A percentile compares a stretch with the other conserved stretches of the same genome.
These are phyloP conservation scores for Pichia sp. DNA, from an alignment of 1,139 yeast species.

Conservation along the genomic window DNA sequence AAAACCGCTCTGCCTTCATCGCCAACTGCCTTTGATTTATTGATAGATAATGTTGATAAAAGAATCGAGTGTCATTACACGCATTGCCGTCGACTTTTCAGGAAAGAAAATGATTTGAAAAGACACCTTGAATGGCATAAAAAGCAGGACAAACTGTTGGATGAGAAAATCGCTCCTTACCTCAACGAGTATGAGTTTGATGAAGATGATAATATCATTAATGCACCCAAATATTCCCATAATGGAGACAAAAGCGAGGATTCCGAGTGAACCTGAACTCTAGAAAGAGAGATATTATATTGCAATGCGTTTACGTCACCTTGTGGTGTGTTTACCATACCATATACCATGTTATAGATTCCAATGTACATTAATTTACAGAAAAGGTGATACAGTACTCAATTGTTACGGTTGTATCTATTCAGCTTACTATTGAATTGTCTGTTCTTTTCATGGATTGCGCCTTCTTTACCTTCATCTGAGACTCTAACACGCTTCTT, in stretches of 20 bases:
- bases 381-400: not conserved
- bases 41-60: constrained; percentile 30
- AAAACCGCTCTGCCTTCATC: constrained; percentile 20
- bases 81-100: constrained; percentile 41
- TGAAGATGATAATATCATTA: not conserved
- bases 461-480: constrained; percentile 16
- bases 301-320: too few species aligned
- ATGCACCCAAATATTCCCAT: not conserved
- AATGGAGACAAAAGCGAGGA: too few species aligned
- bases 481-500: constrained; percentile 6
- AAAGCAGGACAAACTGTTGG: constrained; percentile 11
- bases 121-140: constrained; percentile 53
- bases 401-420: constrained; percentile 30
- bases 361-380: not conserved
- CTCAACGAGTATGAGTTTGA: not conserved
- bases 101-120: constrained; percentile 38
- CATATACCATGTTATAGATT: not conserved
- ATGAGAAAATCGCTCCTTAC: constrained; percentile 4
- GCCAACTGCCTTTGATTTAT: constrained; percentile 25
- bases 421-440: constrained; percentile 70
- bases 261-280: too few species aligned
- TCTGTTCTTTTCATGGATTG: constrained; percentile 68
- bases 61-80: constrained; percentile 37
- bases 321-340: too few species aligned
- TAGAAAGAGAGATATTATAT: too few species aligned